These are phyloP conservation scores for Hydnomerulius pinastri DNA, from an alignment of 768 basidiomycete species.

Conservation along the genomic window DNA sequence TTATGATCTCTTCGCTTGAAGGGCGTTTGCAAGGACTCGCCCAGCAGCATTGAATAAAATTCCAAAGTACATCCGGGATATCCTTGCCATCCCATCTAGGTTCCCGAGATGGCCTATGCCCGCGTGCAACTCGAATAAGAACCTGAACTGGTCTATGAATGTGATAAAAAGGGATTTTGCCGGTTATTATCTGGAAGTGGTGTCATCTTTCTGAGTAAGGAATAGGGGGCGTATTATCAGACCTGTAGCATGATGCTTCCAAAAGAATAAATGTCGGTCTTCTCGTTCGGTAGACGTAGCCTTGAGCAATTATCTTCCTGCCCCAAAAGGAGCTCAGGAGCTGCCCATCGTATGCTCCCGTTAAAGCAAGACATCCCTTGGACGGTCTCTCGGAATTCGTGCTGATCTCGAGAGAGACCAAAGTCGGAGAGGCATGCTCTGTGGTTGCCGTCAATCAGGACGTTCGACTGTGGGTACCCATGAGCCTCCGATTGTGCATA, in stretches of 20 bases:
- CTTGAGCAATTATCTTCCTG: not conserved
- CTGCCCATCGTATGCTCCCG: conserved; percentile 32
- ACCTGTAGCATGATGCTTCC: conserved; percentile 33
- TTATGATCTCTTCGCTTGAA: conserved; percentile 7
- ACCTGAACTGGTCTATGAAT: conserved; percentile 23
- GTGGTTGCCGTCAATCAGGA: conserved; percentile 16
- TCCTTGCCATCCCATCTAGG: conserved; percentile 20
- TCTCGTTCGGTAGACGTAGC: conserved; percentile 10
- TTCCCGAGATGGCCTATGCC: conserved; percentile 10
- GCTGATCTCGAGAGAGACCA: conserved; percentile 26
- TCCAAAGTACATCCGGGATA: conserved; percentile 25
- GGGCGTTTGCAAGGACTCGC: conserved; percentile 16
- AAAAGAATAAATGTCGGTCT: conserved; percentile 31
- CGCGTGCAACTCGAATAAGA: conserved; percentile 20
- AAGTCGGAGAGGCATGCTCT: conserved; percentile 32
- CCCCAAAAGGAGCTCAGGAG: conserved; percentile 24
- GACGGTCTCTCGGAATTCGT: conserved; percentile 3
- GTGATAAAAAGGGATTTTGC: conserved; percentile 25
- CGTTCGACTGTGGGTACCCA: conserved; percentile 15
- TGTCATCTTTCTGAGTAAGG: not conserved
- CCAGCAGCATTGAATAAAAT: conserved; percentile 27
- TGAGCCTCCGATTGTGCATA: not conserved
- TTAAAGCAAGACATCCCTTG: conserved; percentile 9
- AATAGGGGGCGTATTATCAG: not conserved
- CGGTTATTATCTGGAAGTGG: conserved; percentile 19